Evolutionary conservation across 148 eudicot genomes (phyloP), one percentile per base, ranked within the genome.

Genomic region (Bassia scoparia): DNA sequence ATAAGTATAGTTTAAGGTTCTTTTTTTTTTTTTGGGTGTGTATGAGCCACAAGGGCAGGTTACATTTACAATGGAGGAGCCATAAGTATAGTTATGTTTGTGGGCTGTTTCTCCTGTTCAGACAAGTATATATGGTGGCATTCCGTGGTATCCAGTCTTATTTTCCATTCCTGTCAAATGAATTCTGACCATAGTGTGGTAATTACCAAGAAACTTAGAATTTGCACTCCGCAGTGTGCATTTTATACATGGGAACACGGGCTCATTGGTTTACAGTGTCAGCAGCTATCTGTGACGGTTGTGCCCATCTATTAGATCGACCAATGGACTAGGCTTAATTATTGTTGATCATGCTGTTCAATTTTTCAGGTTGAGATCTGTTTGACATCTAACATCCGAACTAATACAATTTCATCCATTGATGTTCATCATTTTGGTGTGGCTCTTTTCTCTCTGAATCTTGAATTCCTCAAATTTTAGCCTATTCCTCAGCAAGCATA

Each of bases 381-480:
- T 74, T 76, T 95, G 89, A 95, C 98, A n/a, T 95, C 98, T 69
- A 95, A 95, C 81, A 87, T 95, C 80, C 76, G 81, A 59, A 95
- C 97, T 29, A 88, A 84, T 76, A 79, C 97, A 56, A 86, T 95
- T 66, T 81, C 94, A 67, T 87, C 96, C 29, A 4, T 88, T 18
- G 97, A 95, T 79, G 81, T 83, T 81, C 98, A 95, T 82, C 98
- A 95, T 88, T 95, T 95, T 80, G 97, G 98, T 91, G 43, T 66
- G 89, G 26, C 70, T 72, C 74, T 54, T 71, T 71, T 15, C 58
- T 68, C 26, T n/a, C 27, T 44, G 11, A 48, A 35, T 14, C 18
- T 34, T 5, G 35, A 21, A 43, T 66, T 14, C 20, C 20, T n/a
- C 20, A 8, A 27, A 26, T 26, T n/a, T 35, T 31, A 24, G 56